A percentile compares a stretch with the other conserved stretches of the same genome.
These are phyloP conservation scores for Monosporascus sp. DNA, from an alignment of 2,329 filamentous ascomycete genomes.

Conservation along the genomic window DNA sequence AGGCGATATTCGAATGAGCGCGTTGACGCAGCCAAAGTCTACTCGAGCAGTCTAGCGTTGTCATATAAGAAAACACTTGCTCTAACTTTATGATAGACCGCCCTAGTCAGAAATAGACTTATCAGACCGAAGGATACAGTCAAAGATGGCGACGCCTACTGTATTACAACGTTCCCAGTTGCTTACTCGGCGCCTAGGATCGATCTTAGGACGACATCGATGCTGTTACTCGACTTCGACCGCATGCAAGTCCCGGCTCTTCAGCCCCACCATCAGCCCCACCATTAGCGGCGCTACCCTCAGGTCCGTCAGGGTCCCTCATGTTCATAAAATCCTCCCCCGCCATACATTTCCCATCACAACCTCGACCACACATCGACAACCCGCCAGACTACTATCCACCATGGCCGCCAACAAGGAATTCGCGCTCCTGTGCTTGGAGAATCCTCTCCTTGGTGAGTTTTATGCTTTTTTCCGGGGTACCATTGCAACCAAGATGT, in stretches of 20 bases:
- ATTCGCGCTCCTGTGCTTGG: slow-evolving; percentile 85
- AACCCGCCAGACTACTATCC: slow-evolving; percentile 12
- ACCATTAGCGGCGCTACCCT: slow-evolving; percentile 14
- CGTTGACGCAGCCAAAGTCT: too few species aligned
- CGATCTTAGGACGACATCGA: neutral
- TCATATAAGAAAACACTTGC: too few species aligned
- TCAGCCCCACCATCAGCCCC: slow-evolving; percentile 16
- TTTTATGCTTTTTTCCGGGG: slow-evolving; percentile 19
- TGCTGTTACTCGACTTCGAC: neutral
- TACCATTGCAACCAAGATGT: too few species aligned
- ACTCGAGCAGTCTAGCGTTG: too few species aligned
- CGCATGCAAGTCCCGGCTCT: neutral
- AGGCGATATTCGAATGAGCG: too few species aligned
- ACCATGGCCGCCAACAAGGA: slow-evolving; percentile 71
- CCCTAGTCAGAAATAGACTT: too few species aligned
- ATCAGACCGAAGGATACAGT: too few species aligned
- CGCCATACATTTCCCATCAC: slow-evolving; percentile 18
- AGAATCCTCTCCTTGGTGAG: slow-evolving; percentile 93
- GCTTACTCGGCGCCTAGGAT: neutral
- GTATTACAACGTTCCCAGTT: neutral
- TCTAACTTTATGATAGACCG: too few species aligned
- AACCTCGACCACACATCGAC: slow-evolving; percentile 5
- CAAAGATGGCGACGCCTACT: neutral
- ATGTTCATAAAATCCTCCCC: slow-evolving; percentile 23
- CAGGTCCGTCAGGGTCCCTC: neutral